Evolutionary conservation across 441 rosid species (phyloP), one percentile per base, ranked within the genome.

Genomic region (Jatropha multifida): DNA sequence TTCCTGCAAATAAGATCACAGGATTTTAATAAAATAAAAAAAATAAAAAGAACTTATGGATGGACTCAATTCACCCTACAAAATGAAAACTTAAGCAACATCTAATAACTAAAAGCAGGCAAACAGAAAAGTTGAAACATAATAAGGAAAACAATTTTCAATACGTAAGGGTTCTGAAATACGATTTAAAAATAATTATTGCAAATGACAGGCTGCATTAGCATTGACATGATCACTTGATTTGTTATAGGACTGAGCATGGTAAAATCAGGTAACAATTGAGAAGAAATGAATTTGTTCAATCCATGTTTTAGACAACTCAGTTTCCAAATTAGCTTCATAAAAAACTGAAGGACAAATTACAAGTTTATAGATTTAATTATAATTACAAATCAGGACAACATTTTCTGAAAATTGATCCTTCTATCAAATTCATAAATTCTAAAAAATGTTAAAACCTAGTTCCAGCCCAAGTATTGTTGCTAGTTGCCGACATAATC

Each of bases 1-100:
- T 42, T 88, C 91, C 91, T 88, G 86, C 68, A 73, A 69, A 60
- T 56, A 52, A 18, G 18, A 15, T 27, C 49, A 81, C 37, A 63
- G 26, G 40, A 42, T 3, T 26, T 38, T 56, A 20, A 18, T 18
- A 60, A 38, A 69, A 7, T 8, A 54, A 18, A 54, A 54, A 54
- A 27, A 61, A 11, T 11, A 61, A 59, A 20, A n/a, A 60, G 3
- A 1, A 60, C 23, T 51, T 10, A 13, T 18, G 27, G 1, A 20
- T 7, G 26, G 12, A 56, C 23, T 55, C 60, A 55, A 55, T 7
- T 55, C 8, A 55, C 26, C 27, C 8, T 6, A 8, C 1, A 7
- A 18, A 56, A 56, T 56, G 61, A 17, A 23, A 48, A 4, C 52
- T 48, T 17, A 5, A 8, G 17, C 27, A 20, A 20, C 7, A 56